These are phyloP conservation scores for Brassica nigra DNA, from an alignment of 345 rosid species.

Conservation along the genomic window DNA sequence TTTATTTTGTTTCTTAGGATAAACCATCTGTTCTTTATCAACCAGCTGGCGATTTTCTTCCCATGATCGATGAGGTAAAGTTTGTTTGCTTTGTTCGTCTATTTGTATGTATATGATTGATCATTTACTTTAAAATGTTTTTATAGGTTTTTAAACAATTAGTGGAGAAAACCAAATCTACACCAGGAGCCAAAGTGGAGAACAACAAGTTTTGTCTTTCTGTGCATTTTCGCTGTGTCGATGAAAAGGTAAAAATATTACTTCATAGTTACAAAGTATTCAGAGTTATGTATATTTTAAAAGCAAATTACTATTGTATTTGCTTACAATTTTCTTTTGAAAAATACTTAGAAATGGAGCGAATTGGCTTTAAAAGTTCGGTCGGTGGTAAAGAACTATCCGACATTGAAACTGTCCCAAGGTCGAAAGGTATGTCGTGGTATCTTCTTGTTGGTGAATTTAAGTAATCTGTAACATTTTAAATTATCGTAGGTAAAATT, in stretches of 20 bases:
- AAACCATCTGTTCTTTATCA: slow-evolving; percentile 62
- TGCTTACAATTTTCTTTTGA: background rate
- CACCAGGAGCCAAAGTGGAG: slow-evolving; percentile 81
- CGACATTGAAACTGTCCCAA: slow-evolving; percentile 65
- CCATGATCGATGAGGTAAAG: slow-evolving; percentile 81
- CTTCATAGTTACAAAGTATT: background rate
- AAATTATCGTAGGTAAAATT: background rate
- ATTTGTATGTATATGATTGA: background rate
- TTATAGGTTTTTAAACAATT: slow-evolving; percentile 60
- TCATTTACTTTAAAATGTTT: background rate
- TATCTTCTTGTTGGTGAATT: slow-evolving; percentile 4
- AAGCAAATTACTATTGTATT: background rate
- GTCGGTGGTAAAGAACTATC: slow-evolving; percentile 65
- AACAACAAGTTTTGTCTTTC: slow-evolving; percentile 92
- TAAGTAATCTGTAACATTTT: background rate
- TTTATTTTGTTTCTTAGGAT: slow-evolving; percentile 46
- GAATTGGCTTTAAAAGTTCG: slow-evolving; percentile 68
- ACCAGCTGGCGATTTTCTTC: slow-evolving; percentile 84
- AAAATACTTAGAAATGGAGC: slow-evolving; percentile 64
- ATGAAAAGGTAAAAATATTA: slow-evolving; percentile 58
- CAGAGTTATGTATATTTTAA: background rate
- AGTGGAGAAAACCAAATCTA: slow-evolving; percentile 68
- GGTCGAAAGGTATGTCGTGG: slow-evolving; percentile 76
- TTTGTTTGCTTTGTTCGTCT: background rate
- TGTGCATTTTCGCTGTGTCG: slow-evolving; percentile 87